A percentile compares a stretch with the other conserved stretches of the same genome.
These are phyloP conservation scores for Whalleya microplaca DNA, from an alignment of 2,329 filamentous ascomycete species.

Conservation along the genomic window DNA sequence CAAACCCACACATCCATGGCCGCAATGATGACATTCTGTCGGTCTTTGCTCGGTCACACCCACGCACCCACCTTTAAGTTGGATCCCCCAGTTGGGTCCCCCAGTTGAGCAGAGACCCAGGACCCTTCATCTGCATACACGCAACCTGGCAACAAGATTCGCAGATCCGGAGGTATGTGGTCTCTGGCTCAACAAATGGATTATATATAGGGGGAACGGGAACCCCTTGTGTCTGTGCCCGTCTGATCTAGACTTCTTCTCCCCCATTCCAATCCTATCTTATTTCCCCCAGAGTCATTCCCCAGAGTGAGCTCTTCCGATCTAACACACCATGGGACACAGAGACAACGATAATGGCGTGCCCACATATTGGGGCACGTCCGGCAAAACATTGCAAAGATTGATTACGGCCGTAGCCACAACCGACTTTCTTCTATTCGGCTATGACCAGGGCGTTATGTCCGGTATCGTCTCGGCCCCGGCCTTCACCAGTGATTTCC, in stretches of 20 bases:
- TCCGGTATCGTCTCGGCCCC: constrained; percentile 37
- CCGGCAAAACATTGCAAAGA: constrained; percentile 33
- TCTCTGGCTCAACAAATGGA: background rate
- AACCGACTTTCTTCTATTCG: constrained; percentile 35
- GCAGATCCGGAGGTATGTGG: background rate
- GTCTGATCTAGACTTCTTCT: background rate
- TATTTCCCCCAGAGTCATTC: constrained; percentile 5
- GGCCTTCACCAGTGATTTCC: constrained; percentile 35
- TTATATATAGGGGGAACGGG: background rate
- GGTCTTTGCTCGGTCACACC: constrained; percentile 26
- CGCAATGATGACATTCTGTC: constrained; percentile 25
- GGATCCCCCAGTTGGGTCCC: background rate
- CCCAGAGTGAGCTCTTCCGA: constrained; percentile 7
- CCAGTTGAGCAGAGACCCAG: too few relatives aligned
- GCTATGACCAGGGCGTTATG: constrained; percentile 41
- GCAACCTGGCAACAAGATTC: too few relatives aligned
- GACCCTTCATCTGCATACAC: too few relatives aligned
- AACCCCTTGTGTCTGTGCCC: constrained; percentile 1
- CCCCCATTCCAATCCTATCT: constrained; percentile 3
- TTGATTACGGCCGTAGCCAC: constrained; percentile 35
- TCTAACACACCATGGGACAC: constrained; percentile 29
- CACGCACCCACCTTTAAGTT: constrained; percentile 21
- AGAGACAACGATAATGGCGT: constrained; percentile 34
- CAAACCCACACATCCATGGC: background rate
- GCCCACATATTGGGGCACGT: constrained; percentile 38